Base-by-base conservation (phyloP, 2,329 filamentous ascomycete genomes). In the Alternaria triticina region DNA sequence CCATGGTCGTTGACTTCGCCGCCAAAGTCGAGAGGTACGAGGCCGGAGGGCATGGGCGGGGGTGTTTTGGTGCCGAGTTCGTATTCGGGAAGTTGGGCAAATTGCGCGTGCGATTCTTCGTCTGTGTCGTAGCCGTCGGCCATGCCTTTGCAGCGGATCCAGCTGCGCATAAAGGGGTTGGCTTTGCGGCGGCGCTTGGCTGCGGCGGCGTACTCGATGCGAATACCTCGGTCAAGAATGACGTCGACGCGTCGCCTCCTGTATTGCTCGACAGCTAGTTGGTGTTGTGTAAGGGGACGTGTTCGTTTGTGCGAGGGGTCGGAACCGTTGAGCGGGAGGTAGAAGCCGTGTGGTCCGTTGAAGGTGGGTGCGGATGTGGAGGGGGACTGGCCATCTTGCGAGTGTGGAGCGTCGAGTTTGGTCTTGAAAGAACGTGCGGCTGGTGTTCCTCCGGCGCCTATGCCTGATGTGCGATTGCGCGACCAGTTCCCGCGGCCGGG, bases 241-340 rank as follows among this genome's bases (percentile, higher is more conserved):
- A 94, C 90, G 73, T 94, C 90, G n/a, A 95, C 92, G 6, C 92
- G 89, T 73, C 92, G 88, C 64, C 88, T 91, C 17, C 92, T 86
- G 78, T 94, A 94, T 59, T 90, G 87, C 77, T 94, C 91, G 1
- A 96, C 91, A 0, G 92, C 92, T 43, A 94, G 83, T 79, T 96
- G 92, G 78, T 96, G 92, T 36, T 91, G 91, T 0, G 92, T 96
- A 0, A 93, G 87, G 3, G 92, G 92, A 1, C 92, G 87, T 9
- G 90, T 89, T 74, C 93, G 82, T 65, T 84, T 84, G 68, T 82
- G 80, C 15, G 71, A 68, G 54, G 77, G 71, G 62, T 80, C 78
- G 6, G 77, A 76, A 33, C 89, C 88, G 13, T 86, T 83, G 20
- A 85, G 79, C 17, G 84, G 82, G 15, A 86, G 81, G 22, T 85